Conservation (phyloP, 2,329 filamentous ascomycete genomes). For the Fusarium abutilonis region DNA sequence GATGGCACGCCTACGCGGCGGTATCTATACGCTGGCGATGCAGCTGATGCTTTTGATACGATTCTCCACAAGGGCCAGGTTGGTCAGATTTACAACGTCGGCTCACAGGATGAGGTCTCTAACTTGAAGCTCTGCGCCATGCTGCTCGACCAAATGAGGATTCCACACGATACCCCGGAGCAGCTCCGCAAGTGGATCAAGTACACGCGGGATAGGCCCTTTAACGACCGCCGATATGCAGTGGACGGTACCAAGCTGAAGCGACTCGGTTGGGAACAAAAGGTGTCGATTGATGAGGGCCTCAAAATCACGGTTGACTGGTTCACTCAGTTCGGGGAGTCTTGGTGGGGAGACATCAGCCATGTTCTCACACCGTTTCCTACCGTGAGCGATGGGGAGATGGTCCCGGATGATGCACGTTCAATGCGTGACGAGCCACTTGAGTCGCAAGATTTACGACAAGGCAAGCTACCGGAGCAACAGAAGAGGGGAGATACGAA, state of each 20-base stretch:
- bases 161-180: conserved; percentile 60
- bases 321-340: conserved; percentile 72
- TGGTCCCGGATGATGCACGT: conserved; percentile 60
- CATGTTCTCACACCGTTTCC: conserved; percentile 76
- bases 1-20: conserved; percentile 78
- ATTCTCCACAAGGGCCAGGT: conserved; percentile 80
- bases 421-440: conserved; percentile 50
- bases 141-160: conserved; percentile 70
- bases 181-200: conserved; percentile 73
- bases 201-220: conserved; percentile 80
- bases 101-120: conserved; percentile 79
- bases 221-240: conserved; percentile 79
- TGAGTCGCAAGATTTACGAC: conserved; percentile 37
- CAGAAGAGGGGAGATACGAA: conserved; percentile 22
- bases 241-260: conserved; percentile 75
- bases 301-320: conserved; percentile 73
- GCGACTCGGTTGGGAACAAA: conserved; percentile 74
- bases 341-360: conserved; percentile 78
- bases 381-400: conserved; percentile 65
- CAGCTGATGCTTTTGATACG: conserved; percentile 83
- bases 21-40: conserved; percentile 82
- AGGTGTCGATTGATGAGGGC: conserved; percentile 71
- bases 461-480: conserved; percentile 24
- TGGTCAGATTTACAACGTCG: conserved; percentile 84
- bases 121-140: conserved; percentile 75